Percentiles rank a stretch among this genome's conserved stretches.
Evolutionary conservation across 2,329 filamentous ascomycete genomes (phyloP).

Genomic region (Curvularia eragrostidis): DNA sequence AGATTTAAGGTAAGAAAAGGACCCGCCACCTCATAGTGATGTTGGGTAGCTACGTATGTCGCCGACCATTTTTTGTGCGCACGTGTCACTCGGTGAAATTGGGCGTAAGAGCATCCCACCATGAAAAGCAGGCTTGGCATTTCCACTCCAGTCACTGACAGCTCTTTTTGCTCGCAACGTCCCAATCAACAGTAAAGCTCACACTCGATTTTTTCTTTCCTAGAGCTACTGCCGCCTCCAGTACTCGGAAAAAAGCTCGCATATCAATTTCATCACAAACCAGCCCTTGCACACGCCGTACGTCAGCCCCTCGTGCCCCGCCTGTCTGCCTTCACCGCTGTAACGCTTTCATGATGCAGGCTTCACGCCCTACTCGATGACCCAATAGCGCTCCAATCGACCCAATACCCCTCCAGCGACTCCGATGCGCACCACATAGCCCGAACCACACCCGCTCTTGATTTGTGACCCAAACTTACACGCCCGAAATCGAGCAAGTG

Average conservation of each 20-base stretch:
- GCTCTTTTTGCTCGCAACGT: slow-evolving; percentile 25
- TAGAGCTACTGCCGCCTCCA: slow-evolving; percentile 1
- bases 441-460: slow-evolving; percentile 18
- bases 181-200: slow-evolving; percentile 23
- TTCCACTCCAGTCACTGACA: slow-evolving; percentile 24
- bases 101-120: slow-evolving; percentile 26
- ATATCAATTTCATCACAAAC: slow-evolving; percentile 12
- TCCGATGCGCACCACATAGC: slow-evolving; percentile 29
- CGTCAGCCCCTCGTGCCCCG: slow-evolving; percentile 40
- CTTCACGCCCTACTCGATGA: slow-evolving; percentile 39
- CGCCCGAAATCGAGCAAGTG: slow-evolving; percentile 34
- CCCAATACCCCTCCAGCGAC: slow-evolving; percentile 22
- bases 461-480: slow-evolving; percentile 27
- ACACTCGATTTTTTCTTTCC: slow-evolving; percentile 6
- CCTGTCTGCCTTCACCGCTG: slow-evolving; percentile 43
- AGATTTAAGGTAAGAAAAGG: neutral
- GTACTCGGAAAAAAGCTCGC: neutral
- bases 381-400: slow-evolving; percentile 43
- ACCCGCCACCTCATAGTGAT: neutral
- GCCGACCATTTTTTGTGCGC: slow-evolving; percentile 17
- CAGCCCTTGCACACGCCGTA: slow-evolving; percentile 28
- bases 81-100: slow-evolving; percentile 32
- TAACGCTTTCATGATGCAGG: slow-evolving; percentile 46
- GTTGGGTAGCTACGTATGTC: neutral
- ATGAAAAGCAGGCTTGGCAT: slow-evolving; percentile 20